phyloP scores from a whole-genome alignment of 2,329 filamentous ascomycete genomes.

The Colletotrichum sidae region DNA sequence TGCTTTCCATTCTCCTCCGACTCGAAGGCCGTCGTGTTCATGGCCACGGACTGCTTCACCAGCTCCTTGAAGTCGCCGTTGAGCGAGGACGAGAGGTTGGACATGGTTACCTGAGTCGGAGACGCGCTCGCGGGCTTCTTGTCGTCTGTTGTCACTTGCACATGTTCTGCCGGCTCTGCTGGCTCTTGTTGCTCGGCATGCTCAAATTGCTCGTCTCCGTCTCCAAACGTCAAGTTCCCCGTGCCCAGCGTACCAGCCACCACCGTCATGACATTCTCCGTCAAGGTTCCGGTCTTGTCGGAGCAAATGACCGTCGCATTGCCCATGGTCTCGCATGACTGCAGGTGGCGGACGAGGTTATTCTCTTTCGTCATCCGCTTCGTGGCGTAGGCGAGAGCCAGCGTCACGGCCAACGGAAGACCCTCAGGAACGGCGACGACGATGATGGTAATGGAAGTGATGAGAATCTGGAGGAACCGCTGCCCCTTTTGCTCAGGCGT shows the following conservation, averaged over 20 bases:
- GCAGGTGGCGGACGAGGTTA: conserved; percentile 69
- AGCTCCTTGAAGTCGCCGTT: conserved; percentile 49
- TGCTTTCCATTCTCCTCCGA: conserved; percentile 54
- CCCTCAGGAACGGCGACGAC: conserved; percentile 72
- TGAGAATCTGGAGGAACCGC: conserved; percentile 60
- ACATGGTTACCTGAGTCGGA: conserved; percentile 12
- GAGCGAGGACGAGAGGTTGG: conserved; percentile 41
- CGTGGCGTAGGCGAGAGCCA: conserved; percentile 72
- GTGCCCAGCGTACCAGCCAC: conserved; percentile 65
- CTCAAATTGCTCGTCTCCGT: conserved; percentile 42
- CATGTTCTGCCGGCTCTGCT: conserved; percentile 15
- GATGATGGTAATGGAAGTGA: conserved; percentile 61
- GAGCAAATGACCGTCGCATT: conserved; percentile 74
- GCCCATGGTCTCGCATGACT: conserved; percentile 73
- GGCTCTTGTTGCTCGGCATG: conserved; percentile 27
- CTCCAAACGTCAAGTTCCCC: conserved; percentile 50
- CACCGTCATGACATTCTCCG: conserved; percentile 72
- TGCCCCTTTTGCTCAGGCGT: conserved; percentile 58
- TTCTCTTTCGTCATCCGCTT: conserved; percentile 73
- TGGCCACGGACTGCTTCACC: conserved; percentile 54
- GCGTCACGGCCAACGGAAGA: conserved; percentile 69
- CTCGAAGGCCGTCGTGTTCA: conserved; percentile 68
- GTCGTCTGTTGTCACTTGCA: conserved; percentile 6
- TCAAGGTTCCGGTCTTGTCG: conserved; percentile 75
- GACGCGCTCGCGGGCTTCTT: conserved; percentile 5